A percentile compares a stretch with the other conserved stretches of the same genome.
These are phyloP conservation scores for Coemansia sp. DNA, from an alignment of 192 early-diverging fungal species.

Conservation along the genomic window DNA sequence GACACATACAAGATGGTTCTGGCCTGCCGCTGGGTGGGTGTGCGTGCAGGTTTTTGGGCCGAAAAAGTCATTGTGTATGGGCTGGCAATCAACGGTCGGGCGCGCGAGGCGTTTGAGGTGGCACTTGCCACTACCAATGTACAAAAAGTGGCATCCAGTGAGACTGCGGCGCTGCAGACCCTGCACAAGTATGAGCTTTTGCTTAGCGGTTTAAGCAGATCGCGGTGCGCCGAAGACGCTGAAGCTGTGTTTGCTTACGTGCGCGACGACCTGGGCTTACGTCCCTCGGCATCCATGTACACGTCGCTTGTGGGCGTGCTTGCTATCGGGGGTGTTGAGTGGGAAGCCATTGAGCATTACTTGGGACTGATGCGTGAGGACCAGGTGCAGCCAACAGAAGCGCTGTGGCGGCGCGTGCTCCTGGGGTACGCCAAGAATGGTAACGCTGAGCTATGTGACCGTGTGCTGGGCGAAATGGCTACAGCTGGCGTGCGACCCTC, in stretches of 20 bases:
- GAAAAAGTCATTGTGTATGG: constrained; percentile 47
- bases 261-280: constrained; percentile 29
- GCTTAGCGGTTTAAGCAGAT: constrained; percentile 30
- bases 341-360: constrained; percentile 20
- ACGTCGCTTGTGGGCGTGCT: constrained; percentile 31
- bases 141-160: not conserved
- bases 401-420: constrained; percentile 35
- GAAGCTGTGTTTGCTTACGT: constrained; percentile 31
- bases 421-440: constrained; percentile 34
- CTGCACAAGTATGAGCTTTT: constrained; percentile 42
- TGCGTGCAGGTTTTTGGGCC: constrained; percentile 33
- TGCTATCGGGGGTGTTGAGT: constrained; percentile 13
- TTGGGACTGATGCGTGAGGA: constrained; percentile 33
- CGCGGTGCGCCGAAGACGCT: constrained; percentile 15
- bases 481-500: constrained; percentile 13
- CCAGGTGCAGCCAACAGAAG: constrained; percentile 13
- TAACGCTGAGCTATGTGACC: constrained; percentile 25
- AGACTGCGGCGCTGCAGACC: constrained; percentile 23
- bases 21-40: constrained; percentile 15
- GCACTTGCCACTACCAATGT: constrained; percentile 23
- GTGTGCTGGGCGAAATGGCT: constrained; percentile 22
- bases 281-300: constrained; percentile 38
- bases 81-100: constrained; percentile 34
- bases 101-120: constrained; percentile 31
- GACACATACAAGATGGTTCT: constrained; percentile 29